Conservation (phyloP, 805 yeast species). For the Lipomyces starkeyi region DNA sequence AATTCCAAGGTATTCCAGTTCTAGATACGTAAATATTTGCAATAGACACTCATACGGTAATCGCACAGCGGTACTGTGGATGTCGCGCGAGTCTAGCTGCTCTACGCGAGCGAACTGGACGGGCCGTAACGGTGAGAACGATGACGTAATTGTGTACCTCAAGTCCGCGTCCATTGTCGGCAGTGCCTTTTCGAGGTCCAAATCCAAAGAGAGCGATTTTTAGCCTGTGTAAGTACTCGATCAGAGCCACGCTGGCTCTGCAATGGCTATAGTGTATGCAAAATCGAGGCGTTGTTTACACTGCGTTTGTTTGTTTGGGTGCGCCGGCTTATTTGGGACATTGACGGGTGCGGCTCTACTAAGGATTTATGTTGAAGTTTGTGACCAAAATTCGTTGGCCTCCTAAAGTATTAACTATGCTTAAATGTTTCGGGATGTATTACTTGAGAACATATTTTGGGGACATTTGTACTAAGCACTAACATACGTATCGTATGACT, state of each 20-base stretch:
- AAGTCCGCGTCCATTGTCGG: neutral
- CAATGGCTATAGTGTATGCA: neutral
- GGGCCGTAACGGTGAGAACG: neutral
- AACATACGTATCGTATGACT: too few relatives aligned
- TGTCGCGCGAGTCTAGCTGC: neutral
- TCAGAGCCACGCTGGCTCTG: neutral
- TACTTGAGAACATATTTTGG: too few relatives aligned
- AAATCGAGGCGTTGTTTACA: too few relatives aligned
- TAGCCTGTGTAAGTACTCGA: neutral
- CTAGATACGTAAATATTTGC: conserved; percentile 13
- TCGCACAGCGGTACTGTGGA: neutral
- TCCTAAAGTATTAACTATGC: too few relatives aligned
- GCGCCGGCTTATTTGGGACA: too few relatives aligned
- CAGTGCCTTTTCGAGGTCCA: neutral
- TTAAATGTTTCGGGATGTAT: too few relatives aligned
- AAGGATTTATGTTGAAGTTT: too few relatives aligned
- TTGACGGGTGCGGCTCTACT: too few relatives aligned
- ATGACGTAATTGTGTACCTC: neutral
- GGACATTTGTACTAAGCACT: too few relatives aligned
- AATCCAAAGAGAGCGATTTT: neutral
- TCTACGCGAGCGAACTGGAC: neutral
- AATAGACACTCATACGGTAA: conserved; percentile 25
- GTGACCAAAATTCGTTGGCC: too few relatives aligned
- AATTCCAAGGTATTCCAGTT: conserved; percentile 4
- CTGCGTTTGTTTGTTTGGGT: too few relatives aligned